phyloP scores from a whole-genome alignment of 1,139 yeast genomes.

The Yamadazyma diddensiae region DNA sequence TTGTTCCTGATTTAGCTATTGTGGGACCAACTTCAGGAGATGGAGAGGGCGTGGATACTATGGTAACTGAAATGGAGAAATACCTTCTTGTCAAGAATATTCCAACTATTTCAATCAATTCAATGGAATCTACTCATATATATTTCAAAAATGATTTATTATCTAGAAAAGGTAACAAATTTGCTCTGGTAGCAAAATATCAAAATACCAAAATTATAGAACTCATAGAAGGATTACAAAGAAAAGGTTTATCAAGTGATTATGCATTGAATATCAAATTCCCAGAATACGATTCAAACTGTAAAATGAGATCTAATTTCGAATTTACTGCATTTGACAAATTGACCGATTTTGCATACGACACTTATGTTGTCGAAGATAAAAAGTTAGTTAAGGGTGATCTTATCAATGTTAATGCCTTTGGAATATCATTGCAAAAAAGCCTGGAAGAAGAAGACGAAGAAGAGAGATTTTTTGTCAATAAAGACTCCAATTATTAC shows the following conservation, averaged over 20 bases:
- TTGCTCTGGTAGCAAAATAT: slow-evolving; percentile 25
- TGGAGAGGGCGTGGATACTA: slow-evolving; percentile 12
- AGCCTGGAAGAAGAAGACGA: slow-evolving; percentile 11
- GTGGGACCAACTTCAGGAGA: slow-evolving; percentile 39
- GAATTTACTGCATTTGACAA: slow-evolving; percentile 4
- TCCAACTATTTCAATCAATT: slow-evolving; percentile 28
- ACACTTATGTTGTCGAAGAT: slow-evolving; percentile 9
- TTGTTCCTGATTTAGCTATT: slow-evolving; percentile 36
- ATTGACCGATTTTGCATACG: slow-evolving; percentile 9
- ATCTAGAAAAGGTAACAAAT: slow-evolving; percentile 23
- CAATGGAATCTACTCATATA: slow-evolving; percentile 27
- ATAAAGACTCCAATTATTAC: slow-evolving; percentile 21
- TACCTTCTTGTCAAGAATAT: slow-evolving; percentile 23
- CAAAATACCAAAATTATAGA: slow-evolving; percentile 22
- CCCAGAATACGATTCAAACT: slow-evolving; percentile 25
- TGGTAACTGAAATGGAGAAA: slow-evolving; percentile 16
- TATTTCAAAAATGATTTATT: slow-evolving; percentile 33
- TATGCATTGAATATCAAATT: slow-evolving; percentile 31
- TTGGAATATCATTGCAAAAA: not conserved
- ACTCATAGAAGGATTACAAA: slow-evolving; percentile 17
- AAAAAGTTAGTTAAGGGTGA: slow-evolving; percentile 4
- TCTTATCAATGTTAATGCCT: slow-evolving; percentile 1
- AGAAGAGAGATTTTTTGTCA: slow-evolving; percentile 13
- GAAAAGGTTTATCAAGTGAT: slow-evolving; percentile 22
- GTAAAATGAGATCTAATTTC: slow-evolving; percentile 7